Percentiles rank a stretch among this genome's conserved stretches.
Evolutionary conservation across 306 rosid species (phyloP).

Genomic region (Ormosia semicastrata): DNA sequence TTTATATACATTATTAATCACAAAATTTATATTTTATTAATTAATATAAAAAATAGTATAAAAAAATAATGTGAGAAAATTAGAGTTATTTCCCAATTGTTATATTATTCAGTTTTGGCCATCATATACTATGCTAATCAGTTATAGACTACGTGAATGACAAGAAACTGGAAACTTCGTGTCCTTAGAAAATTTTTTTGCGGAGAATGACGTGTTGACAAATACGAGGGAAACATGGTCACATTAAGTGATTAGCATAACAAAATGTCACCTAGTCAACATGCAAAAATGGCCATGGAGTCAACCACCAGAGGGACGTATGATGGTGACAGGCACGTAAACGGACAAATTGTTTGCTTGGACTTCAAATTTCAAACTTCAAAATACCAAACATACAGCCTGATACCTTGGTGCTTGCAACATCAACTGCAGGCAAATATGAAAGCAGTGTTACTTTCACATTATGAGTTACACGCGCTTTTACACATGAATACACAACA

Average conservation of each 20-base stretch:
- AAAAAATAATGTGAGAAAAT: no score
- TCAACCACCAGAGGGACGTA: slow-evolving; percentile 14
- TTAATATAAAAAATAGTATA: no score
- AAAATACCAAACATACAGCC: neutral
- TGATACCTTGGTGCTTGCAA: neutral
- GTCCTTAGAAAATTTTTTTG: neutral
- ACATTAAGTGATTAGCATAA: neutral
- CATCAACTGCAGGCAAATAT: neutral
- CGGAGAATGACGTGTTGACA: neutral
- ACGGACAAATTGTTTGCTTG: neutral
- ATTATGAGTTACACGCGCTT: neutral
- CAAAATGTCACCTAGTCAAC: slow-evolving; percentile 1
- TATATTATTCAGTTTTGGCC: no score
- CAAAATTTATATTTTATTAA: no score
- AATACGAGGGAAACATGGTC: neutral
- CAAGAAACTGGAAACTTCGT: neutral
- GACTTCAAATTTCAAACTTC: neutral
- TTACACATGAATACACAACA: neutral
- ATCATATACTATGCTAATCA: no score
- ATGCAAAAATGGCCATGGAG: neutral
- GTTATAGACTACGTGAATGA: no score
- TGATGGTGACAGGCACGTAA: neutral
- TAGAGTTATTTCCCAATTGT: no score
- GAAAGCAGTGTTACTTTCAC: neutral
- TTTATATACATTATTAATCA: no score